Conservation (phyloP, 2,329 filamentous ascomycete genomes). For the Fusarium torulosum region DNA sequence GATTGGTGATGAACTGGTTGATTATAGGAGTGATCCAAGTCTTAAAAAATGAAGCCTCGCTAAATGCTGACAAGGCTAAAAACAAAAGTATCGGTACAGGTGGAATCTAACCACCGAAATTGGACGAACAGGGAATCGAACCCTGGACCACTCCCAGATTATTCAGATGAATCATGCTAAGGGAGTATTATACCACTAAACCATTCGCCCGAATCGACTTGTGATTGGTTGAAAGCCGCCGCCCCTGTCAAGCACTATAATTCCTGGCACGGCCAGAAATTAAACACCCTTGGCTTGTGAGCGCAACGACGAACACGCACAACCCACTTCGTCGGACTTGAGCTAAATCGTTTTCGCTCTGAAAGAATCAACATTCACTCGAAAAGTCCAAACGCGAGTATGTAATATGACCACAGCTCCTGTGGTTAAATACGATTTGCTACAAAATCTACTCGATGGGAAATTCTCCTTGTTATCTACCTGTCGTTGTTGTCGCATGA, state of each 20-base stretch:
- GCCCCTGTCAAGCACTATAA: not conserved
- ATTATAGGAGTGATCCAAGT: not conserved
- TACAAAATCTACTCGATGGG: not conserved
- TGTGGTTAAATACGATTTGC: not conserved
- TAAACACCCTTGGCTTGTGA: too few relatives aligned
- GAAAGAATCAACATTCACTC: not conserved
- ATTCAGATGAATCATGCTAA: conserved; percentile 5
- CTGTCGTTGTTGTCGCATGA: conserved; percentile 25
- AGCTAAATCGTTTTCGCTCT: too few relatives aligned
- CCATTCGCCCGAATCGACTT: conserved; percentile 13
- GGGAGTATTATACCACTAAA: conserved; percentile 29
- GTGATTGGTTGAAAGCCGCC: not conserved
- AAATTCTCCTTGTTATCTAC: not conserved
- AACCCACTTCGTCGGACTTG: too few relatives aligned
- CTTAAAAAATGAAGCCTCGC: not conserved
- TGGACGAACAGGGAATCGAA: conserved; percentile 24
- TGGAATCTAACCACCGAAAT: not conserved
- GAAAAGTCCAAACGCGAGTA: not conserved
- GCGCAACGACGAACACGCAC: not conserved
- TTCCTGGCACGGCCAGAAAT: not conserved
- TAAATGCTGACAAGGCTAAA: not conserved
- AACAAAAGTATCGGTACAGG: not conserved
- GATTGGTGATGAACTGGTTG: not conserved
- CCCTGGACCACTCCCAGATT: conserved; percentile 13
- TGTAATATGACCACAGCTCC: not conserved